phyloP scores from a whole-genome alignment of 768 basidiomycete species.

The Tubosaeta sp. region DNA sequence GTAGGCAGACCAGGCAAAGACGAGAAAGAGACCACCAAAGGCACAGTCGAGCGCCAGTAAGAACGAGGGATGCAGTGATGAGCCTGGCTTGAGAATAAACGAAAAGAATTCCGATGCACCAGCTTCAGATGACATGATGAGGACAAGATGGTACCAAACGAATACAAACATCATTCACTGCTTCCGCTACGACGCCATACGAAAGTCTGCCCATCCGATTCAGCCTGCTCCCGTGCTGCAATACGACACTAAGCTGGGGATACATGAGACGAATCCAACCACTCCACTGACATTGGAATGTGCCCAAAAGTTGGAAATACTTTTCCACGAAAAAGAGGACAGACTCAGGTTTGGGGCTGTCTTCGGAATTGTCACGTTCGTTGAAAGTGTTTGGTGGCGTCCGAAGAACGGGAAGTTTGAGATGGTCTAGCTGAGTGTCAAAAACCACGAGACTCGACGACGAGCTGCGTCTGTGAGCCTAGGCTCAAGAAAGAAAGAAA shows the following conservation, averaged over 20 bases:
- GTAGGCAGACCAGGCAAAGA: slow-evolving; percentile 56
- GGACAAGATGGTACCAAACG: not conserved
- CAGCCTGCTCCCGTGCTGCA: slow-evolving; percentile 11
- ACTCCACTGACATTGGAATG: slow-evolving; percentile 41
- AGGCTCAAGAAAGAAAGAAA: slow-evolving; percentile 1
- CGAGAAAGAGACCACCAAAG: slow-evolving; percentile 53
- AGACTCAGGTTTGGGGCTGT: slow-evolving; percentile 29
- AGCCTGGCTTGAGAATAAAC: slow-evolving; percentile 67
- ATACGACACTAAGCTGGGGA: slow-evolving; percentile 1
- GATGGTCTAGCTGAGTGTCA: slow-evolving; percentile 51
- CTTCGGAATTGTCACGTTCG: slow-evolving; percentile 16
- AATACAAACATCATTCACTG: slow-evolving; percentile 21
- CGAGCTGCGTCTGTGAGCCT: slow-evolving; percentile 12
- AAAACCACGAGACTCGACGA: slow-evolving; percentile 47
- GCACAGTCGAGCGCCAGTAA: slow-evolving; percentile 59
- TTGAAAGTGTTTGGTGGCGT: slow-evolving; percentile 8
- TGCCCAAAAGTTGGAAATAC: slow-evolving; percentile 52
- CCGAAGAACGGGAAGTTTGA: slow-evolving; percentile 47
- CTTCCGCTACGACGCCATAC: slow-evolving; percentile 10
- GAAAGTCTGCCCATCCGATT: slow-evolving; percentile 3
- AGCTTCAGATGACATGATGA: slow-evolving; percentile 20
- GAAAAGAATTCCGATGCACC: slow-evolving; percentile 38
- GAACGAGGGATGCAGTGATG: slow-evolving; percentile 69
- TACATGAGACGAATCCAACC: not conserved
- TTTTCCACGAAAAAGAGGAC: slow-evolving; percentile 42